Evolutionary conservation across 331 rosid genomes (phyloP).

Genomic region (Quercus phellos): DNA sequence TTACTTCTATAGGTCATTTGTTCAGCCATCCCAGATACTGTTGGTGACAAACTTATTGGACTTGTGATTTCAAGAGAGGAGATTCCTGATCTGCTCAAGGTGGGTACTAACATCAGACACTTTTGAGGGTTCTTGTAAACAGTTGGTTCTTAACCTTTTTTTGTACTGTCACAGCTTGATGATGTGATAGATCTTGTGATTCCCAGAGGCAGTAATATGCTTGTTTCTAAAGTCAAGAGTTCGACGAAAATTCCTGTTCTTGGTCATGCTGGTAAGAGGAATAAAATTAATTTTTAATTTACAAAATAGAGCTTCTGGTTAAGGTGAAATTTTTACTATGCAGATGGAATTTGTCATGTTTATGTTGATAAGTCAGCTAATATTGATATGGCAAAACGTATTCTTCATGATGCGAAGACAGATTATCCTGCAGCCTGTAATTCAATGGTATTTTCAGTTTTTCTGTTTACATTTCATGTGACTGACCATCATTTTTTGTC

Average conservation of each 20-base stretch:
- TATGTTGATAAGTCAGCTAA: slow-evolving; percentile 67
- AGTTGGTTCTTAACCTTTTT: slow-evolving; percentile 16
- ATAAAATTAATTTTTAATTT: neutral
- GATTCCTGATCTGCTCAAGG: slow-evolving; percentile 85
- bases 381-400: slow-evolving; percentile 58
- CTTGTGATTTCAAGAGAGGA: slow-evolving; percentile 81
- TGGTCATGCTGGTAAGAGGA: slow-evolving; percentile 74
- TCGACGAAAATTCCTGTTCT: slow-evolving; percentile 87
- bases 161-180: slow-evolving; percentile 53
- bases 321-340: slow-evolving; percentile 12
- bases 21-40: slow-evolving; percentile 51
- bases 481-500: neutral
- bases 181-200: slow-evolving; percentile 83
- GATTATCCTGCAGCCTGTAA: slow-evolving; percentile 77
- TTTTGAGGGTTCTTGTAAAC: slow-evolving; percentile 4
- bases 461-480: slow-evolving; percentile 7
- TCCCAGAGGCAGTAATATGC: slow-evolving; percentile 83
- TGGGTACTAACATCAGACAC: slow-evolving; percentile 17
- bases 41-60: slow-evolving; percentile 71
- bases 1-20: slow-evolving; percentile 54
- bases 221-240: slow-evolving; percentile 76
- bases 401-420: slow-evolving; percentile 62
- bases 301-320: slow-evolving; percentile 1
- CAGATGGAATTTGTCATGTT: slow-evolving; percentile 83
- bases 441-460: slow-evolving; percentile 53